Percentiles rank a stretch among this genome's conserved stretches.
These are phyloP conservation scores for Trichomonas vaginalis DNA, from an alignment of 208 protist genomes.

Conservation along the genomic window DNA sequence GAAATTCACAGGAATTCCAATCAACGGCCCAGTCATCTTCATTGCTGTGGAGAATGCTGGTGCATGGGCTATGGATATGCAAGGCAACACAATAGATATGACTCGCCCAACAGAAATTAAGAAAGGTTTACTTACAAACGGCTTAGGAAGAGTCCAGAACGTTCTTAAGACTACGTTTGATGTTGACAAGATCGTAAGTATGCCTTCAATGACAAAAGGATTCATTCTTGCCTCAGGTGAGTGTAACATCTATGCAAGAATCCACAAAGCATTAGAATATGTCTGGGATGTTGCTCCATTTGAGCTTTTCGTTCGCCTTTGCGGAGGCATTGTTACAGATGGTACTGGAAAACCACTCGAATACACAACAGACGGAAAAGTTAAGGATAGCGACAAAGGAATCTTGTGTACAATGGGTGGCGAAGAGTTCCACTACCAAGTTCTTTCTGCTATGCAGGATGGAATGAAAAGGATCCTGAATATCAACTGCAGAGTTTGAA, in stretches of 20 bases:
- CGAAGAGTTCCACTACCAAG: not conserved
- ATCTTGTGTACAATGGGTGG: not conserved
- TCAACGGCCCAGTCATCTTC: not conserved
- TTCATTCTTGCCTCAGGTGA: not conserved
- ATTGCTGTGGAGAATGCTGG: not conserved
- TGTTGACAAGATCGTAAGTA: not conserved
- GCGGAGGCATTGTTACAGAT: not conserved
- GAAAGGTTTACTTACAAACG: not conserved
- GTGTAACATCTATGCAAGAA: not conserved
- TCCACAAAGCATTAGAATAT: not conserved
- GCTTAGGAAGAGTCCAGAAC: not conserved
- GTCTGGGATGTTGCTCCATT: constrained; percentile 13
- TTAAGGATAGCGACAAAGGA: not conserved
- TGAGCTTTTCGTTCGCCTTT: not conserved
- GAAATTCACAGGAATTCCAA: not conserved
- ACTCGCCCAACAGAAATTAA: not conserved
- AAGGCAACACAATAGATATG: not conserved
- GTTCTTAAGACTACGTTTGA: not conserved
- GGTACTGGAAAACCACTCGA: not conserved
- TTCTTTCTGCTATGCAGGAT: not conserved
- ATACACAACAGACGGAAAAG: not conserved
- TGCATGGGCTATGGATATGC: not conserved
- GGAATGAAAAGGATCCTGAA: not conserved
- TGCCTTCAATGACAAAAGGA: not conserved
- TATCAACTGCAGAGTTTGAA: not conserved